Evolutionary conservation across 352 stramenopile species (phyloP).

Genomic region (Globisporangium camurandrum): DNA sequence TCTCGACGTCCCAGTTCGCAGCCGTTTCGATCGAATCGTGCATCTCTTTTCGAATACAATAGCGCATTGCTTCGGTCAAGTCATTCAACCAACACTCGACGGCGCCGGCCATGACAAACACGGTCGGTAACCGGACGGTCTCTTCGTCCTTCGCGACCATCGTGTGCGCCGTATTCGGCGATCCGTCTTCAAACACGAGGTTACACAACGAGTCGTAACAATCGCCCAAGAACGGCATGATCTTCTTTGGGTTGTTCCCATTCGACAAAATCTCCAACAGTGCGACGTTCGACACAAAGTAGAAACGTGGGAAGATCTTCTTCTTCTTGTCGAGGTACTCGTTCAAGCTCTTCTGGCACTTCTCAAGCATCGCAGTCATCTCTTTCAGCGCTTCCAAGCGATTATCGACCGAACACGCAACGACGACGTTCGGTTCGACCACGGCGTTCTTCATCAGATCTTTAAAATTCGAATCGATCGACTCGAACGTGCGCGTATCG

Average conservation of each 20-base stretch:
- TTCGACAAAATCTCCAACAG: constrained; percentile 84
- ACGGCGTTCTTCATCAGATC: constrained; percentile 87
- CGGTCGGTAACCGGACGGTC: constrained; percentile 46
- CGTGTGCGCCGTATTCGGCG: constrained; percentile 69
- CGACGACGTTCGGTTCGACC: constrained; percentile 78
- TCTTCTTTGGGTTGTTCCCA: constrained; percentile 95
- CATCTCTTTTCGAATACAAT: constrained; percentile 81
- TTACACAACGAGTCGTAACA: constrained; percentile 95
- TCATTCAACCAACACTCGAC: constrained; percentile 87
- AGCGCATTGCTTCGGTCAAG: constrained; percentile 78
- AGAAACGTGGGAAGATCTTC: constrained; percentile 88
- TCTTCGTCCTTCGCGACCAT: constrained; percentile 85
- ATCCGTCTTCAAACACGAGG: constrained; percentile 73
- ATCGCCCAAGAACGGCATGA: constrained; percentile 96
- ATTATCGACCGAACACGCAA: constrained; percentile 68
- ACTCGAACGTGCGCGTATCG: constrained; percentile 82
- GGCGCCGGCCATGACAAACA: constrained; percentile 79
- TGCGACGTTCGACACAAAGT: constrained; percentile 86
- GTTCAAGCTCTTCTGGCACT: constrained; percentile 85
- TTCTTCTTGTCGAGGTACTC: constrained; percentile 91
- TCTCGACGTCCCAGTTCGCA: constrained; percentile 93
- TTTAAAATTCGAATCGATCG: constrained; percentile 88
- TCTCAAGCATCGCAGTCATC: constrained; percentile 85
- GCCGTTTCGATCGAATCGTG: constrained; percentile 82
- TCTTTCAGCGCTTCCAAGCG: constrained; percentile 78